Evolutionary conservation across 1,284 basidiomycete species (phyloP).

Genomic region (Fistulina hepatica): DNA sequence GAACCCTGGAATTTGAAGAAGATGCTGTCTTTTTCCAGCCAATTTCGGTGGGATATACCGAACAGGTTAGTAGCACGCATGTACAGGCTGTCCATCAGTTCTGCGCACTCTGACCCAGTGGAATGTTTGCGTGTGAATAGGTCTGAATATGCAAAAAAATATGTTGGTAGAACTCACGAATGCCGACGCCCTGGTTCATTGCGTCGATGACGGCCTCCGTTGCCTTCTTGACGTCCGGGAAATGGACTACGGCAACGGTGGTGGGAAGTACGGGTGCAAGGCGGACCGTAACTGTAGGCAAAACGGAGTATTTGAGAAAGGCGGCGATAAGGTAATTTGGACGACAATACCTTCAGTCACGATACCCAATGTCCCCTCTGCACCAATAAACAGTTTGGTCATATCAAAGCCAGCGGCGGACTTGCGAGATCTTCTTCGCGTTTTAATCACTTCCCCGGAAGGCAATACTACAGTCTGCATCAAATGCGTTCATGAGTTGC

Average conservation of each 20-base stretch:
- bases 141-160: not conserved
- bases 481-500: conserved; percentile 3
- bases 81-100: conserved; percentile 63
- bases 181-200: conserved; percentile 63
- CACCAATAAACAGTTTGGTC: conserved; percentile 89
- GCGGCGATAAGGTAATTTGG: not conserved
- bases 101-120: conserved; percentile 51
- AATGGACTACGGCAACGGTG: conserved; percentile 57
- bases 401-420: conserved; percentile 87
- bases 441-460: conserved; percentile 89
- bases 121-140: not conserved
- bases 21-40: conserved; percentile 61
- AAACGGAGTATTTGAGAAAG: conserved; percentile 25
- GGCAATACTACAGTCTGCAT: conserved; percentile 79
- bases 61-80: conserved; percentile 62
- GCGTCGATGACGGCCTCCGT: conserved; percentile 70
- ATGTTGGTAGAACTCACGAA: conserved; percentile 48
- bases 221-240: conserved; percentile 52
- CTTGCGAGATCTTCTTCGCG: conserved; percentile 75
- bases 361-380: conserved; percentile 90
- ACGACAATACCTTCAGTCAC: conserved; percentile 70
- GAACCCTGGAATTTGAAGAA: conserved; percentile 87
- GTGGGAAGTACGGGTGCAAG: conserved; percentile 77
- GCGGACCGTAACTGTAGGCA: conserved; percentile 59
- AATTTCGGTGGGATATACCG: conserved; percentile 46